These are phyloP conservation scores for Cenchrus fungigraminus DNA, from an alignment of 176 grass and related monocot species.

Conservation along the genomic window DNA sequence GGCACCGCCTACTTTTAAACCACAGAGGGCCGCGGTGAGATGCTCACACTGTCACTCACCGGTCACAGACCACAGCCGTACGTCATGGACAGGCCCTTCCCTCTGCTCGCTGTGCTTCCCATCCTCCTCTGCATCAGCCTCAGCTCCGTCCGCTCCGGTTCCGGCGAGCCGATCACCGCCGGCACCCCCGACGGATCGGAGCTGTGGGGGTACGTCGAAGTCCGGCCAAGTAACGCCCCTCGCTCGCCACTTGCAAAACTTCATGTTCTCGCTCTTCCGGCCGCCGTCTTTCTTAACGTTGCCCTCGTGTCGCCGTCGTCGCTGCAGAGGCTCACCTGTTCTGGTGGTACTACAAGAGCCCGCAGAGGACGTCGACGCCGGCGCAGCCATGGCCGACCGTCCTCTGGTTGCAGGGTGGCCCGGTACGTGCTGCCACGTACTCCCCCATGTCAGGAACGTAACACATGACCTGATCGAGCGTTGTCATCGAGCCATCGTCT, in stretches of 20 bases:
- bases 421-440: slow-evolving; percentile 34
- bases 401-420: slow-evolving; percentile 90
- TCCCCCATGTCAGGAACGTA: neutral
- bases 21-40: neutral
- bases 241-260: neutral
- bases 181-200: slow-evolving; percentile 64
- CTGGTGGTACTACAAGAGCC: slow-evolving; percentile 90
- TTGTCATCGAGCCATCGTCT: neutral
- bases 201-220: slow-evolving; percentile 83
- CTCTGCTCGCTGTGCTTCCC: slow-evolving; percentile 37
- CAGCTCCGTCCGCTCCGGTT: neutral
- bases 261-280: neutral
- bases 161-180: slow-evolving; percentile 21
- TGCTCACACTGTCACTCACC: neutral
- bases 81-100: slow-evolving; percentile 10
- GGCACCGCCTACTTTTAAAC: neutral
- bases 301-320: neutral
- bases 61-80: neutral
- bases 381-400: slow-evolving; percentile 65
- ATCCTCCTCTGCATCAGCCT: slow-evolving; percentile 14
- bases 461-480: neutral
- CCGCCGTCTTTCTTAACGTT: neutral
- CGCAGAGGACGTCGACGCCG: slow-evolving; percentile 41
- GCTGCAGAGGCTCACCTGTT: slow-evolving; percentile 76
- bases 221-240: slow-evolving; percentile 53